Evolutionary conservation across 2,329 filamentous ascomycete species (phyloP), one percentile per base, ranked within the genome.

Genomic region (Sporothrix inflata): DNA sequence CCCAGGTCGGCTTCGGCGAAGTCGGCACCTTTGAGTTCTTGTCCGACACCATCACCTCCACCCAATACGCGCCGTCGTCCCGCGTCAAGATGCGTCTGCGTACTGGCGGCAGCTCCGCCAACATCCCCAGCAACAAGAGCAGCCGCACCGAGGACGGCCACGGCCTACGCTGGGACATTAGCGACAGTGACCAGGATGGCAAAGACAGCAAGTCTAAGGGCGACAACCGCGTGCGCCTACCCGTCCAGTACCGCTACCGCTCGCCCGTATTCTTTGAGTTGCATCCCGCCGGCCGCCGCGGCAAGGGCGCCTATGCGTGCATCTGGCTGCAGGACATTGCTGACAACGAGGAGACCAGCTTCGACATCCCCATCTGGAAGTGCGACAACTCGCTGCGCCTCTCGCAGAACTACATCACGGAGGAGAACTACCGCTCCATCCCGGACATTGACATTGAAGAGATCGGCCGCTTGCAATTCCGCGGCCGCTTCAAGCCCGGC

Each of bases 21-120:
- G 93, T 98, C 57, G 96, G 96, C 47, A 97, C 95, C 0, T 97
- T 98, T 78, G 92, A 97, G 78, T 97, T 98, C 79, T 83, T 87
- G 0, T 93, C 91, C 0, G 86, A 93, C 66, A 86, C 85, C 19
- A 90, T 98, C 63, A 86, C 87, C 0, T 89, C 92, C 0, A 82
- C 86, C 16, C 86, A 86, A 65, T 94, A 91, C 77, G 72, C 85
- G 1, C 87, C 89, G 5, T 81, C 86, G 51, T 82, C 88, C 57
- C 94, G 93, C 78, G 85, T 94, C 19, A 95, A 94, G 81, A 83
- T 98, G 57, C 90, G 89, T 76, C 81, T 97, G 76, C 88, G 94
- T 47, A 98, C 95, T 9, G 94, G 94, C 70, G 95, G 95, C 14
- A 95, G 92, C 73, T 90, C 89, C 2, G 92, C 91, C 24, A 90